Base-by-base conservation (phyloP, 805 yeast species). In the Kodamaea neixiangensis region DNA sequence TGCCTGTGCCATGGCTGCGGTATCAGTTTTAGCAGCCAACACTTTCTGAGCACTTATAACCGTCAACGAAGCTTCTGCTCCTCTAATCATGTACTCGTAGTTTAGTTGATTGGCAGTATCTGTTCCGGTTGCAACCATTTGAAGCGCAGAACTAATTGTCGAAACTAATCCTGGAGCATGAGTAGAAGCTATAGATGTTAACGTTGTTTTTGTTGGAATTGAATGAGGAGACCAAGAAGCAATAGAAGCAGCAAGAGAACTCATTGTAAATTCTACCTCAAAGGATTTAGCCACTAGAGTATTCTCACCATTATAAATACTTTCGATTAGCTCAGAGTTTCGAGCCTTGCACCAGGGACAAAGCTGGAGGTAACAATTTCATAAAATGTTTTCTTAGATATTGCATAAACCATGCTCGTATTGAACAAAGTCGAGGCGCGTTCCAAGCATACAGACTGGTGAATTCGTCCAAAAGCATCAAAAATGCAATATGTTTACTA, bases 1-100 rank as follows among this genome's bases (percentile, higher is more conserved):
- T 7, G 74, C 75, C 39, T 51, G 19, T 1, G 71, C 63, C 46
- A 56, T 52, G 1, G 60, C 66, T 17, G 41, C 43, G 10, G 49
- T 38, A 29, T 57, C 63, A 2, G 77, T 71, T 20, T 75, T 76
- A 4, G 75, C 70, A 15, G 76, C 76, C 38, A 67, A 53, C 1
- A 68, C 67, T 14, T 62, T 41, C 48, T 70, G 67, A 10, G 75
- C 76, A 1, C 62, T 54, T 22, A 71, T 57, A 14, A 71, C 60
- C 4, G 68, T 62, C 45, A 69, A 54, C 2, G 76, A 71, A 1
- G 75, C 76, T 42, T 64, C 53, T 3, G 73, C 75, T 2, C 75
- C 76, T 38, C 76, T 54, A 6, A 57, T 20, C 19, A 17, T 17
- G 15, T 3, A 14, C 2, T 72, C 66, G 18, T 63, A 59, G 6